phyloP scores from a whole-genome alignment of 345 rosid species.

The Brassica cretica region DNA sequence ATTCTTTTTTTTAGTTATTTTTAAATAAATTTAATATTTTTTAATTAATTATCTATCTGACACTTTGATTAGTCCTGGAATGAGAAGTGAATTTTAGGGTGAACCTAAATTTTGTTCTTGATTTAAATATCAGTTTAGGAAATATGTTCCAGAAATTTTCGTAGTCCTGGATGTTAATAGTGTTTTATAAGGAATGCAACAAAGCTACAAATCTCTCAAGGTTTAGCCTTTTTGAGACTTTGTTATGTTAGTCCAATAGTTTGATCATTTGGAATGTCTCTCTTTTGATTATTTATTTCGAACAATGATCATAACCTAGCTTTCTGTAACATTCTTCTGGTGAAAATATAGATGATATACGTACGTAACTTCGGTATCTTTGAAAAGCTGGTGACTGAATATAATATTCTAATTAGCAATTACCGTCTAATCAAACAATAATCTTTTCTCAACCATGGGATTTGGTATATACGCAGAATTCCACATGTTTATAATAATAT shows the following conservation, averaged over 20 bases:
- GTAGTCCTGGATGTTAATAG: neutral
- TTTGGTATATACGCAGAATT: constrained; percentile 17
- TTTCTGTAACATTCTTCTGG: constrained; percentile 13
- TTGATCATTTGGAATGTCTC: neutral
- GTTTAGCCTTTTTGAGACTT: neutral
- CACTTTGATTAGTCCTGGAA: too few relatives aligned
- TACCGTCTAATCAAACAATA: constrained; percentile 11
- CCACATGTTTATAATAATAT: constrained; percentile 12
- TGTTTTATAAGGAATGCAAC: neutral
- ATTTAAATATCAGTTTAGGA: neutral
- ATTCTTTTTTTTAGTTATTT: too few relatives aligned
- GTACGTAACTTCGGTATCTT: constrained; percentile 34
- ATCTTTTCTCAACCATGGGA: neutral
- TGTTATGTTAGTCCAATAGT: neutral
- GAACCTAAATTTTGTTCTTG: neutral
- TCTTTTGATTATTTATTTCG: neutral
- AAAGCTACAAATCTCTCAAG: neutral
- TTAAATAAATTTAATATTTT: too few relatives aligned
- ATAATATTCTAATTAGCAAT: constrained; percentile 12
- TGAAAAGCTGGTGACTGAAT: constrained; percentile 18
- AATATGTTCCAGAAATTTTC: neutral
- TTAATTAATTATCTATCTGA: too few relatives aligned
- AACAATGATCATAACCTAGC: neutral
- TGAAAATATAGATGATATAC: constrained; percentile 22
- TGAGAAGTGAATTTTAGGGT: too few relatives aligned